A percentile compares a stretch with the other conserved stretches of the same genome.
Evolutionary conservation across 495 filamentous ascomycete genomes (phyloP).

Genomic region (Neurospora sp.): DNA sequence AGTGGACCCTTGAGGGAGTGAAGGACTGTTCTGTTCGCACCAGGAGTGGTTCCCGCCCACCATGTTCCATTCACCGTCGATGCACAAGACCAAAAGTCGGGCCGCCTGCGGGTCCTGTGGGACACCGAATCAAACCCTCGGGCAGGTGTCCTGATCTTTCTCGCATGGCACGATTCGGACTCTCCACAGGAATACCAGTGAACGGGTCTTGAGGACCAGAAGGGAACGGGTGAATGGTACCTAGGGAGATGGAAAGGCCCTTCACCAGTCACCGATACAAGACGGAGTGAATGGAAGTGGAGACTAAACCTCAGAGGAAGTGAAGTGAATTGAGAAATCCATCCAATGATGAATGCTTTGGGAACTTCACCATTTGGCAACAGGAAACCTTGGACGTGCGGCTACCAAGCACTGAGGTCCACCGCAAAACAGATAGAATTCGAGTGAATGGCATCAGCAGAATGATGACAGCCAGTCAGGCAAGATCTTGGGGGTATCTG

Average conservation of each 20-base stretch:
- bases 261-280: background rate
- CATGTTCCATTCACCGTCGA: background rate
- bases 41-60: background rate
- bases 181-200: background rate
- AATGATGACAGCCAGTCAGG: too few species aligned
- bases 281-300: background rate
- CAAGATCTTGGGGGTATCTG: too few species aligned
- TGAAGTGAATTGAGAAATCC: too few species aligned
- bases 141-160: background rate
- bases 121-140: background rate
- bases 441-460: too few species aligned
- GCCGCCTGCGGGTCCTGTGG: background rate
- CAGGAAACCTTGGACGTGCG: background rate
- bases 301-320: too few species aligned
- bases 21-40: background rate
- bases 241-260: background rate
- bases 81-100: background rate
- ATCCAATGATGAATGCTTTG: too few species aligned
- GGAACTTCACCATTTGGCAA: background rate
- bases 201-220: background rate
- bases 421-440: too few species aligned
- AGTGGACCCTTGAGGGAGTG: background rate
- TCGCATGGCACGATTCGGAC: background rate
- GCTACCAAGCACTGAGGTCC: too few species aligned
- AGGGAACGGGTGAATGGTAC: background rate